Conservation (phyloP, 208 protist species). For the Acanthamoeba sp. region DNA sequence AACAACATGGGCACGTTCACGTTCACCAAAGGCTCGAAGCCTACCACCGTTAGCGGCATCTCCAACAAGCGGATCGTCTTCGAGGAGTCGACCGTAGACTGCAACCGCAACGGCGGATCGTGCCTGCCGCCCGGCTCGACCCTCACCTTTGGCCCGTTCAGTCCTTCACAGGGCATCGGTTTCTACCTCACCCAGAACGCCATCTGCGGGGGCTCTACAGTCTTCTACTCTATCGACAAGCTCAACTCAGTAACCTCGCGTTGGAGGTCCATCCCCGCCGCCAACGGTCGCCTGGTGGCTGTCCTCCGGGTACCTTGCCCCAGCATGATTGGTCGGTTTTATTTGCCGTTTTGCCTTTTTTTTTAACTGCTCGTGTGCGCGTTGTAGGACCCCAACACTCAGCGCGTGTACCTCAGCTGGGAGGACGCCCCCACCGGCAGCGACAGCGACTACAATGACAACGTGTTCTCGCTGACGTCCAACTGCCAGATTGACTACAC, state of each 20-base stretch:
- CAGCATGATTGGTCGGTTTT: too few relatives aligned
- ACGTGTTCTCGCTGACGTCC: slow-evolving; percentile 47
- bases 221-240: slow-evolving; percentile 18
- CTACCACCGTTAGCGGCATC: not conserved
- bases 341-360: not conserved
- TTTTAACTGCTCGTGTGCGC: not conserved
- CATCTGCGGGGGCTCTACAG: not conserved
- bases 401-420: slow-evolving; percentile 2
- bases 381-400: slow-evolving; percentile 46
- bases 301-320: not conserved
- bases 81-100: slow-evolving; percentile 17
- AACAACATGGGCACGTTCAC: slow-evolving; percentile 49
- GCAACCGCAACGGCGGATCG: not conserved
- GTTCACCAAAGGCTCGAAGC: not conserved
- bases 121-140: slow-evolving; percentile 24
- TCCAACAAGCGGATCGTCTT: not conserved
- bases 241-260: not conserved
- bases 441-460: slow-evolving; percentile 74
- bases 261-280: not conserved
- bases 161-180: not conserved
- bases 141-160: slow-evolving; percentile 4
- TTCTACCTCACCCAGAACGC: slow-evolving; percentile 34
- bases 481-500: slow-evolving; percentile 33
- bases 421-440: slow-evolving; percentile 11
- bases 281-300: slow-evolving; percentile 17